Percentiles rank a stretch among this genome's conserved stretches.
Conservation (phyloP, 176 grass and related monocot species). For the Oryza coarctata region DNA sequence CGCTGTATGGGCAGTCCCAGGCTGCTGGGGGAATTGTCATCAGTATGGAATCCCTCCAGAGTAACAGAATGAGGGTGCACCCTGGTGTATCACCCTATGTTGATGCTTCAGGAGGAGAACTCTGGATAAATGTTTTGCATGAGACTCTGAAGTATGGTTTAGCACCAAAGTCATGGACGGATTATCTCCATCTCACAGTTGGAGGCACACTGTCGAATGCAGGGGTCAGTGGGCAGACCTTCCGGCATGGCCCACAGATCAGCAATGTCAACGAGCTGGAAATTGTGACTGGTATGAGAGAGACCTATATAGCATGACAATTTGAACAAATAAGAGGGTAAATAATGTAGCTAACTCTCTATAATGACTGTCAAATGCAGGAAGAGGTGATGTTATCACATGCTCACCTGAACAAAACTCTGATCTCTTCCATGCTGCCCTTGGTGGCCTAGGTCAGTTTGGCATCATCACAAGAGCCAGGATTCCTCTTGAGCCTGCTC, state of each 20-base stretch:
- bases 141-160: conserved; percentile 68
- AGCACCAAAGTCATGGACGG: conserved; percentile 82
- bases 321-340: neutral
- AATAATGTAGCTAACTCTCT: conserved; percentile 21
- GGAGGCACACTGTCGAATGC: conserved; percentile 82
- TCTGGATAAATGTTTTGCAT: conserved; percentile 77
- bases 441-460: conserved; percentile 87
- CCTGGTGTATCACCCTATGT: conserved; percentile 55
- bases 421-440: conserved; percentile 76
- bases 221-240: conserved; percentile 81
- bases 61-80: conserved; percentile 32
- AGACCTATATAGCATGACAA: conserved; percentile 16
- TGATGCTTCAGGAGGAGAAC: conserved; percentile 72
- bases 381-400: conserved; percentile 58
- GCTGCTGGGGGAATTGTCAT: conserved; percentile 70
- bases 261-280: conserved; percentile 79
- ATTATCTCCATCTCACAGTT: conserved; percentile 81
- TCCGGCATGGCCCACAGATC: conserved; percentile 77
- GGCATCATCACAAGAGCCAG: conserved; percentile 85
- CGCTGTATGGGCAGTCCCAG: conserved; percentile 81
- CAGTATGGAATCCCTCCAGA: conserved; percentile 60
- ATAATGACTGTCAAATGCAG: conserved; percentile 46
- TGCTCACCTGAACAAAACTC: conserved; percentile 64
- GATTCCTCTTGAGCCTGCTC: conserved; percentile 70
- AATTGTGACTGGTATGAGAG: conserved; percentile 69